Base-by-base conservation (phyloP, 1,139 yeast species). In the Taphrina deformans region DNA sequence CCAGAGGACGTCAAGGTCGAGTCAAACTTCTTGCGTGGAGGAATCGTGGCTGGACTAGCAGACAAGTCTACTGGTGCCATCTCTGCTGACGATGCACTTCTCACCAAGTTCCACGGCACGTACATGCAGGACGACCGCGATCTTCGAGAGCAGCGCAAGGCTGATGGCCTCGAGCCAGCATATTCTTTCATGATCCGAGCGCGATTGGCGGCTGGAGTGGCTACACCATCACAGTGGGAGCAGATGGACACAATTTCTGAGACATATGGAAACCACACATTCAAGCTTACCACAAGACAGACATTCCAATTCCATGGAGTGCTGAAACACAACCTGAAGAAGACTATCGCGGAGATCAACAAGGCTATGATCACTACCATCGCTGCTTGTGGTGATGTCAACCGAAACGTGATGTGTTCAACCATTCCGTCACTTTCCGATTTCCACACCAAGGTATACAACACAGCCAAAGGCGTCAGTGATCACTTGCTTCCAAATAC, bases 51-150 rank as follows among this genome's bases (percentile, higher is more conserved):
- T 76, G 97, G 92, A 31, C 82, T 93, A 69, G 75, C 78, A 66
- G 98, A 93, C 75, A 82, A 83, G 69, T 82, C 92, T 2, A 92
- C 98, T 21, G 97, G 98, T 70, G 92, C 97, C 16, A 89, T 93
- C 71, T 83, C 88, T 70, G 95, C 97, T n/a, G 84, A 84, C 67
- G 97, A 91, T 77, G 96, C 91, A 78, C 97, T 91, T 78, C 79
- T 93, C 76, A 91, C 97, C 71, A 93, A 93, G 78, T 93, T 93
- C 84, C 98, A 93, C 76, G 99, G 99, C 78, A 91, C 92, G 71
- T 93, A 93, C 77, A 91, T 92, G 96, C 99, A 93, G 80, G 98
- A 93, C 77, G 98, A 93, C 75, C 89, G 99, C 79, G 99, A 93
- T 77, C 81, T 93, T 67, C 85, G 98, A 76, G 98, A 92, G 67